Percentiles rank a stretch among this genome's conserved stretches.
Conservation (phyloP, 2,329 filamentous ascomycete species). For the Clarireedia paspali region DNA sequence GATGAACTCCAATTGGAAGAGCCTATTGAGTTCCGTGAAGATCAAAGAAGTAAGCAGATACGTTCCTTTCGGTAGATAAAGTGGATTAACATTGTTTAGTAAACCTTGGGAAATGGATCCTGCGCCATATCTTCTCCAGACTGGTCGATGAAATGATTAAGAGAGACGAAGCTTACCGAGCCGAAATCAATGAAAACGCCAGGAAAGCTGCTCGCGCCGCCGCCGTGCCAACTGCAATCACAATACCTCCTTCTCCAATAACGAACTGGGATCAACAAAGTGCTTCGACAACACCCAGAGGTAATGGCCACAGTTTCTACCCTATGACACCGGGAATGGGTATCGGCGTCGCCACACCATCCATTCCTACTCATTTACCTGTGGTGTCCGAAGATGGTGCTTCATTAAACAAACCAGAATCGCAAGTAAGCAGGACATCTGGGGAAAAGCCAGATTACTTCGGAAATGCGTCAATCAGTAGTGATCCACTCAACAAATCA, state of each 20-base stretch:
- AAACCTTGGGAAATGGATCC: slow-evolving; percentile 92
- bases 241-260: slow-evolving; percentile 40
- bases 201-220: slow-evolving; percentile 49
- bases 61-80: slow-evolving; percentile 5
- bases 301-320: slow-evolving; percentile 45
- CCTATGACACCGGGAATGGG: slow-evolving; percentile 66
- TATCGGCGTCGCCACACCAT: slow-evolving; percentile 71
- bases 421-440: slow-evolving; percentile 52
- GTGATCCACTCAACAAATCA: slow-evolving; percentile 37
- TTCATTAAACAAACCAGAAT: slow-evolving; percentile 46
- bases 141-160: slow-evolving; percentile 86
- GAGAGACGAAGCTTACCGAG: slow-evolving; percentile 68
- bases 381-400: slow-evolving; percentile 41
- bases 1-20: slow-evolving; percentile 75
- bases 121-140: slow-evolving; percentile 84
- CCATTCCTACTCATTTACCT: slow-evolving; percentile 33
- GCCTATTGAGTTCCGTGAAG: slow-evolving; percentile 75
- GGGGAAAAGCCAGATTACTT: slow-evolving; percentile 70
- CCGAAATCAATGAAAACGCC: slow-evolving; percentile 54
- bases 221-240: slow-evolving; percentile 46
- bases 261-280: slow-evolving; percentile 32
- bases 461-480: slow-evolving; percentile 47
- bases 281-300: slow-evolving; percentile 50
- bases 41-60: slow-evolving; percentile 70
- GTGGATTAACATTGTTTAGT: slow-evolving; percentile 46